Conservation (phyloP, 306 rosid genomes). For the Senna siamea region DNA sequence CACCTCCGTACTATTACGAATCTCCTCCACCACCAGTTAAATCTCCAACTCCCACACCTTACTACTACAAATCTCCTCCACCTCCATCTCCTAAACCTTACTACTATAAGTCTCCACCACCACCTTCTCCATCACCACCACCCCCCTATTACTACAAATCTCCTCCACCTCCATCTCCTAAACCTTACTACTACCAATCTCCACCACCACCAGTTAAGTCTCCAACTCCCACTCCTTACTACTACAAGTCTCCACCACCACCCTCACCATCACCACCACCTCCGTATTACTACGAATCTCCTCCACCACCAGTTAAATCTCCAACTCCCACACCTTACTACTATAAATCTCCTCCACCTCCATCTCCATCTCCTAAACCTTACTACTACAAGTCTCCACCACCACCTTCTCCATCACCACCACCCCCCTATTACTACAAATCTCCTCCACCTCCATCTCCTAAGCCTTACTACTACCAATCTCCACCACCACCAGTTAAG, state of each 20-base stretch:
- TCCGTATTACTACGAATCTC: conserved; percentile 1
- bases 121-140: background rate
- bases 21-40: conserved; percentile 61
- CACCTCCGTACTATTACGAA: no score
- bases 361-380: conserved; percentile 31
- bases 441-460: background rate
- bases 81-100: no score
- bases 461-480: background rate
- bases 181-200: no score
- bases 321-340: conserved; percentile 18
- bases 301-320: no score
- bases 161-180: conserved; percentile 1
- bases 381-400: no score
- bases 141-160: conserved; percentile 28
- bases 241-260: background rate
- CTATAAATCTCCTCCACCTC: conserved; percentile 50
- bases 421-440: conserved; percentile 23
- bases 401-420: conserved; percentile 44
- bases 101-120: conserved; percentile 16
- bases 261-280: background rate
- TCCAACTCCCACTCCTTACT: background rate
- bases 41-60: conserved; percentile 33
- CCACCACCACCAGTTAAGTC: conserved; percentile 14
- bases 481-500: conserved; percentile 10
- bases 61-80: conserved; percentile 10